Conservation (phyloP, 768 basidiomycete species). For the Hydnomerulius pinastri region DNA sequence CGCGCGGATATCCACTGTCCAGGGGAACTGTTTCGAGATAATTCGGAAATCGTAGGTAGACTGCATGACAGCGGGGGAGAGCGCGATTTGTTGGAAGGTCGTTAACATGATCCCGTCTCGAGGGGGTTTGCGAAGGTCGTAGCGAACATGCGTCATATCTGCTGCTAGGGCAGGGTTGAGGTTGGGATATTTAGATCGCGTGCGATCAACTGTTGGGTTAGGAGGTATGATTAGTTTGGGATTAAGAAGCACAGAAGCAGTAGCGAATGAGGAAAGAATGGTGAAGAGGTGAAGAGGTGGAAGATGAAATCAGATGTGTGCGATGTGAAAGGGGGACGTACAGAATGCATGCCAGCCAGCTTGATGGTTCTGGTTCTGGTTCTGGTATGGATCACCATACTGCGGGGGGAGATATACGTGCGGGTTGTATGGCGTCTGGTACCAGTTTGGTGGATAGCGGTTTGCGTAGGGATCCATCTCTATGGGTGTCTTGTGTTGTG, state of each 20-base stretch:
- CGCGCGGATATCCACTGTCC: slow-evolving; percentile 58
- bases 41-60: slow-evolving; percentile 43
- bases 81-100: slow-evolving; percentile 42
- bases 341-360: slow-evolving; percentile 17
- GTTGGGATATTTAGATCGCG: slow-evolving; percentile 46
- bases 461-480: slow-evolving; percentile 31
- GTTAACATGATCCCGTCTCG: slow-evolving; percentile 43
- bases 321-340: slow-evolving; percentile 1
- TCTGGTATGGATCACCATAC: slow-evolving; percentile 12
- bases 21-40: slow-evolving; percentile 64
- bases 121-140: slow-evolving; percentile 49
- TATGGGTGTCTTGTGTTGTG: no score
- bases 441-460: slow-evolving; percentile 16
- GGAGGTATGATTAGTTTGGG: background rate
- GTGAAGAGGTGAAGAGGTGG: background rate
- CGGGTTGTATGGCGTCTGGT: slow-evolving; percentile 30
- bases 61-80: slow-evolving; percentile 40
- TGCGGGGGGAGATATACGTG: slow-evolving; percentile 30
- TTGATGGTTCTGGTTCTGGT: slow-evolving; percentile 11
- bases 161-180: slow-evolving; percentile 56
- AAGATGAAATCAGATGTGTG: background rate
- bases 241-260: background rate
- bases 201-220: slow-evolving; percentile 17
- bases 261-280: background rate
- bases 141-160: slow-evolving; percentile 50